Conservation (phyloP, 306 rosid genomes). For the Glycine soja region DNA sequence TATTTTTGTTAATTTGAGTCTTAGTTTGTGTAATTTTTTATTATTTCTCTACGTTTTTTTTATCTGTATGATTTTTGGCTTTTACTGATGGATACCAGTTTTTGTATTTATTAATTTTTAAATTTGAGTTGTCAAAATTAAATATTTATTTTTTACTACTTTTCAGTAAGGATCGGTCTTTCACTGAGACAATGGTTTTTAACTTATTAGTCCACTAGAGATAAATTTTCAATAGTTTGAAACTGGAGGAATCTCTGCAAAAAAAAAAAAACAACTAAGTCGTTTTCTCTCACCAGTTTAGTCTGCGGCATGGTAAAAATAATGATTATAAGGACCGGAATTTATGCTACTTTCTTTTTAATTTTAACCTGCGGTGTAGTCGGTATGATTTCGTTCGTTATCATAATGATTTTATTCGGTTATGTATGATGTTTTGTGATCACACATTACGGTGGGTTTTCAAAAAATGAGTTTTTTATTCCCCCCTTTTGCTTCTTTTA, state of each 20-base stretch:
- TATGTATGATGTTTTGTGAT: conserved; percentile 51
- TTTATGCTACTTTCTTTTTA: conserved; percentile 15
- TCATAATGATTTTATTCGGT: conserved; percentile 40
- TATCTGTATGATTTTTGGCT: not conserved
- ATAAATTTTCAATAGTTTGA: not conserved
- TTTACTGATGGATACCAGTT: too few species aligned
- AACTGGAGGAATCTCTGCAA: not conserved
- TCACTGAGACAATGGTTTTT: not conserved
- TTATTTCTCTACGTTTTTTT: not conserved
- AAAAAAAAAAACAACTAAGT: not conserved
- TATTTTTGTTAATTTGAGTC: not conserved
- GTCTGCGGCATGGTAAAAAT: not conserved
- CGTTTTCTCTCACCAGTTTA: not conserved
- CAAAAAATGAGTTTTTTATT: not conserved
- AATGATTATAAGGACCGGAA: conserved; percentile 7
- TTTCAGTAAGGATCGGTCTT: not conserved
- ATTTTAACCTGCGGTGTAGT: conserved; percentile 45
- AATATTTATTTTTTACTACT: not conserved
- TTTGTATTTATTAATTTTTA: not conserved
- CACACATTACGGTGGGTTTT: conserved; percentile 38
- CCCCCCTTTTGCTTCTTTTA: not conserved
- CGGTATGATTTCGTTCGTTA: conserved; percentile 52
- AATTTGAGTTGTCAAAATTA: not conserved
- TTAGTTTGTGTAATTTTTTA: not conserved
- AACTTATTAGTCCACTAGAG: not conserved